These are phyloP conservation scores for Endogone sp. DNA, from an alignment of 192 early-diverging fungal species.

Conservation along the genomic window DNA sequence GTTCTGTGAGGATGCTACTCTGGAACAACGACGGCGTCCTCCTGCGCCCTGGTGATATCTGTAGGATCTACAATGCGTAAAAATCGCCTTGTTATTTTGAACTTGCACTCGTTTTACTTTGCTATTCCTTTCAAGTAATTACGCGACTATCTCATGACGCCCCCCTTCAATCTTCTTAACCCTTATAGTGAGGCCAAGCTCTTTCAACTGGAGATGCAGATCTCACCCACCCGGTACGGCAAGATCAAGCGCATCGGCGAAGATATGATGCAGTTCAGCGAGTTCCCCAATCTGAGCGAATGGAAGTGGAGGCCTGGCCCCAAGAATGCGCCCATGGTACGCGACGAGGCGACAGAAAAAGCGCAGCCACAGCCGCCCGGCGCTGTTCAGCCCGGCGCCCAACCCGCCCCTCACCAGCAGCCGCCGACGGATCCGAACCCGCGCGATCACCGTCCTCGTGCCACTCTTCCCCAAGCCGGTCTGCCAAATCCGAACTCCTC, in stretches of 20 bases:
- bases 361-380: neutral
- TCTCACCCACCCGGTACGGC: constrained; percentile 46
- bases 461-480: too few species aligned
- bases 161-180: neutral
- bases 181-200: neutral
- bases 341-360: too few species aligned
- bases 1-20: constrained; percentile 50
- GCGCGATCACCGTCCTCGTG: neutral
- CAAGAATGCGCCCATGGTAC: neutral
- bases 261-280: constrained; percentile 32
- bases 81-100: neutral
- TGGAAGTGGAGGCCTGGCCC: neutral
- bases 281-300: constrained; percentile 28
- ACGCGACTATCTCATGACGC: neutral
- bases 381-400: neutral
- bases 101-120: neutral
- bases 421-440: neutral
- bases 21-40: constrained; percentile 49
- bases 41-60: constrained; percentile 57
- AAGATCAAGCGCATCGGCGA: constrained; percentile 58
- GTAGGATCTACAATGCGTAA: constrained; percentile 48
- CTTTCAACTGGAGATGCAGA: constrained; percentile 24
- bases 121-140: neutral
- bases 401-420: neutral
- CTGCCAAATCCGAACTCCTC: too few species aligned